phyloP scores from a whole-genome alignment of 208 protist genomes.

The Leishmania guyanensis region DNA sequence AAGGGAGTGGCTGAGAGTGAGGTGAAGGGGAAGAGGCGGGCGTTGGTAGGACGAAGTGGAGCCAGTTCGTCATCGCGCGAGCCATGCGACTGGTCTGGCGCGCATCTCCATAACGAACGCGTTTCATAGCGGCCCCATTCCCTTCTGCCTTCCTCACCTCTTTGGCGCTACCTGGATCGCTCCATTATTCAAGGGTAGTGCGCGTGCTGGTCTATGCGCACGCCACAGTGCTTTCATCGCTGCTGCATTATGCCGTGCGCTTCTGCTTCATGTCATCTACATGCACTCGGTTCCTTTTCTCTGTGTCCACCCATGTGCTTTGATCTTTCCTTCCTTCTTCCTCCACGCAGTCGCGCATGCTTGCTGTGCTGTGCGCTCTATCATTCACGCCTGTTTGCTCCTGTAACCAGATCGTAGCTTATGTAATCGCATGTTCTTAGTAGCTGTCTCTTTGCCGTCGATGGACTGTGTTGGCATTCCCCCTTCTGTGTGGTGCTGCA shows the following conservation, averaged over 20 bases:
- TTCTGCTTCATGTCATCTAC: constrained; percentile 1
- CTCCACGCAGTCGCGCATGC: neutral
- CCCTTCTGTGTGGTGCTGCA: neutral
- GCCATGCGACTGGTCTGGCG: neutral
- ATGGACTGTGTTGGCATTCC: neutral
- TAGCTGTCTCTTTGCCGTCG: neutral
- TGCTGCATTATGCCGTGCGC: neutral
- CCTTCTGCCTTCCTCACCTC: constrained; percentile 7
- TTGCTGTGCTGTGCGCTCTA: neutral
- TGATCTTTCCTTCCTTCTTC: neutral
- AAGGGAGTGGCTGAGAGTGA: neutral
- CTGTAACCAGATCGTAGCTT: neutral
- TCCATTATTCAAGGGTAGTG: neutral
- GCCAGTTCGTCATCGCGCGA: neutral
- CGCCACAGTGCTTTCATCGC: neutral
- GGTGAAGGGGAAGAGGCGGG: neutral
- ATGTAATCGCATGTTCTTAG: neutral
- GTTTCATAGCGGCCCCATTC: neutral
- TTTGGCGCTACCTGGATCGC: neutral
- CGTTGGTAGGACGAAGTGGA: neutral
- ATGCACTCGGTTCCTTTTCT: neutral
- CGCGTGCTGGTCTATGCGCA: neutral
- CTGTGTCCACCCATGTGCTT: neutral
- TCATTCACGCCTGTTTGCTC: neutral
- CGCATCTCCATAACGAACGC: neutral